A percentile compares a stretch with the other conserved stretches of the same genome.
Evolutionary conservation across 345 rosid species (phyloP).

Genomic region (Ceriops decandra): DNA sequence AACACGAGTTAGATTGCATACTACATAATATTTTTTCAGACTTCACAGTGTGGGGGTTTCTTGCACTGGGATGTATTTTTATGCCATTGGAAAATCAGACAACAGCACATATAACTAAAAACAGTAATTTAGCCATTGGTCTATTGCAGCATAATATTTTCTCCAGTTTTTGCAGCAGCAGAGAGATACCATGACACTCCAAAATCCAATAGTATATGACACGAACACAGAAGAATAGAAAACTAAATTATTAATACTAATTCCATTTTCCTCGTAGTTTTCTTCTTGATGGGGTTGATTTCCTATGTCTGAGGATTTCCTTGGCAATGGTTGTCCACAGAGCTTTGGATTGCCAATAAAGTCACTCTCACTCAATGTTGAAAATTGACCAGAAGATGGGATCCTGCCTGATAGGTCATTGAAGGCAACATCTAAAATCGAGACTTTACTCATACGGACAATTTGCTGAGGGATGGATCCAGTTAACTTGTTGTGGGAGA

Average conservation of each 20-base stretch:
- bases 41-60: no score
- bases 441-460: neutral
- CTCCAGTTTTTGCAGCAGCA: constrained; percentile 7
- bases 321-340: constrained; percentile 14
- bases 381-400: constrained; percentile 17
- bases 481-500: constrained; percentile 20
- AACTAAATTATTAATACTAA: neutral
- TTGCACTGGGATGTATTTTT: no score
- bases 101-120: neutral
- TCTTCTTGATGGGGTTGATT: neutral
- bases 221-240: constrained; percentile 14
- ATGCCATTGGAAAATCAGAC: neutral
- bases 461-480: constrained; percentile 19
- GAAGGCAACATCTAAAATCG: constrained; percentile 16
- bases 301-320: neutral
- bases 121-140: neutral
- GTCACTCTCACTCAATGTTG: constrained; percentile 8
- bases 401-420: constrained; percentile 21
- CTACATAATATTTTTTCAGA: no score
- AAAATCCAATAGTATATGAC: constrained; percentile 15
- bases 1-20: no score
- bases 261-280: neutral
- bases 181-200: constrained; percentile 14
- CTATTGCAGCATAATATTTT: constrained; percentile 7
- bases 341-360: constrained; percentile 18